Conservation (phyloP, 2,329 filamentous ascomycete genomes). For the Pseudocercospora fuligena region DNA sequence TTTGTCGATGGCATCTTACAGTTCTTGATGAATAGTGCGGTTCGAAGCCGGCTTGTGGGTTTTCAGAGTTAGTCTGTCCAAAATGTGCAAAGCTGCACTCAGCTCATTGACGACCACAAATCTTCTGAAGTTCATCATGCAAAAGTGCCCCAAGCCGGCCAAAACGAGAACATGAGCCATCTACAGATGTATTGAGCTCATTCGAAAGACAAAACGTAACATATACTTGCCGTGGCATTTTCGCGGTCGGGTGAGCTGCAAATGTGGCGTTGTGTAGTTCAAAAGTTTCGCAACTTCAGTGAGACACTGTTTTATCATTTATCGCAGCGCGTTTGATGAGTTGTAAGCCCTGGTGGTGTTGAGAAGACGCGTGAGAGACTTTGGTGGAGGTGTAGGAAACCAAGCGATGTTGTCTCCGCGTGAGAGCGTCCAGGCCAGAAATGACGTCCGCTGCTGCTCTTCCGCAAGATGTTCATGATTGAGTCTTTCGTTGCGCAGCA, state of each 20-base stretch:
- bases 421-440: neutral
- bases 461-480: neutral
- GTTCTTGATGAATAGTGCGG: neutral
- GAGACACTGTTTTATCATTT: neutral
- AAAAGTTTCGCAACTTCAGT: neutral
- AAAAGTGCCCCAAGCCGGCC: neutral
- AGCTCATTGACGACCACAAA: neutral
- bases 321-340: neutral
- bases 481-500: neutral
- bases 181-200: neutral
- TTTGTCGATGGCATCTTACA: neutral
- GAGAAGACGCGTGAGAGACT: neutral
- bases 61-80: neutral
- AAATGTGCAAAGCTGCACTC: neutral
- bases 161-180: neutral
- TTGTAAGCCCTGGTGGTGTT: neutral
- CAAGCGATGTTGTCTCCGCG: neutral
- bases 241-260: neutral
- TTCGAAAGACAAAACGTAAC: constrained; percentile 18
- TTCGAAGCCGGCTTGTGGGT: neutral
- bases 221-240: constrained; percentile 13
- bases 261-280: neutral
- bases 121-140: neutral
- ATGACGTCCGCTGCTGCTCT: neutral
- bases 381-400: constrained; percentile 14